Evolutionary conservation across 352 stramenopile species (phyloP), one percentile per base, ranked within the genome.

Genomic region (Poterioochromonas sp.): DNA sequence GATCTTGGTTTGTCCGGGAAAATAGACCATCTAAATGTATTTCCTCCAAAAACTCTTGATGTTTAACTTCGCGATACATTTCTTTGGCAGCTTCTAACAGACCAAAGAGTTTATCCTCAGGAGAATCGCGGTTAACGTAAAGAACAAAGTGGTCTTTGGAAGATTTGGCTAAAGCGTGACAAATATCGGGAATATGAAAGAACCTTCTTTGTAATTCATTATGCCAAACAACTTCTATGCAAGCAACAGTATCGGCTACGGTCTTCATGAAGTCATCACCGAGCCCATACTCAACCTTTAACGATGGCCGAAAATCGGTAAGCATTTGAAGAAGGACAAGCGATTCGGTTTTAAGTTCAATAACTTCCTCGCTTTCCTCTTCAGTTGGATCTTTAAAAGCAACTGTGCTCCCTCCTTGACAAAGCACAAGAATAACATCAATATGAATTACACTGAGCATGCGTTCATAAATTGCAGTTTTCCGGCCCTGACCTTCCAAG

Each of bases 371-470:
- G 11, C 2, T 18, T 64, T 69, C 71, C 35, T 64, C 49, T n/a
- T n/a, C n/a, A n/a, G n/a, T n/a, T n/a, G n/a, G n/a, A 43, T 41
- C 34, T 12, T 22, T 29, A 47, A 26, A 5, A 35, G 12, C 29
- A 26, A 26, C 26, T 18, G 26, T 39, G n/a, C n/a, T n/a, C 5
- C 12, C 12, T 29, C 69, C 69, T 15, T 29, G 12, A 51, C 71
- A 78, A 22, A 78, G 26, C 26, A 78, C 43, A 20, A 74, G 73
- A 29, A 65, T 70, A 22, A 79, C 49, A 73, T 83, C 79, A 34
- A 83, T 40, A 73, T 83, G 76, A 73, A 83, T 83, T 0, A 83
- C 80, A 49, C 62, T 82, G 11, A 83, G 49, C 64, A 83, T 83
- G 0, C 80, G 51, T 60, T 80, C 73, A 73, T 80, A 80, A 39